These are phyloP conservation scores for Neonectria neomacrospora DNA, from an alignment of 2,329 filamentous ascomycete species.

Conservation along the genomic window DNA sequence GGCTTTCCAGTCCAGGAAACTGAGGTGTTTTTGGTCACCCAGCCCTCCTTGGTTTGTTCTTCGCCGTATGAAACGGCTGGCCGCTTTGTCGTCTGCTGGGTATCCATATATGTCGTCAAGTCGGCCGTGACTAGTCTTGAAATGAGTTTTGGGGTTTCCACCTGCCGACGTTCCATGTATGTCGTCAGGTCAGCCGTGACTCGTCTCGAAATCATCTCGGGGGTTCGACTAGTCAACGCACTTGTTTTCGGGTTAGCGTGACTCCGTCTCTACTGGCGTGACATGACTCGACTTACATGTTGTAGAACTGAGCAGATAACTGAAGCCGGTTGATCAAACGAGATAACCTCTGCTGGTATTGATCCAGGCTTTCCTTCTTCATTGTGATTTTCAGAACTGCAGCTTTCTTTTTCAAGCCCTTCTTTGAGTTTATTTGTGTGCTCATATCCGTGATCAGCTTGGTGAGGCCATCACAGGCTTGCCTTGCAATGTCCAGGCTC, in stretches of 20 bases:
- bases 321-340: constrained; percentile 31
- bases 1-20: not conserved
- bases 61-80: not conserved
- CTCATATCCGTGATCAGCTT: constrained; percentile 30
- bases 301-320: constrained; percentile 32
- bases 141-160: not conserved
- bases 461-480: constrained; percentile 30
- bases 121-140: not conserved
- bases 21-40: no score
- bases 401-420: constrained; percentile 29
- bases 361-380: constrained; percentile 34
- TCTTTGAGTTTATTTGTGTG: constrained; percentile 27
- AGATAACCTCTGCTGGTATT: constrained; percentile 29
- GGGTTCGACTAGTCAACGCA: constrained; percentile 32
- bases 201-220: constrained; percentile 25
- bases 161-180: constrained; percentile 2
- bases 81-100: not conserved
- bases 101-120: not conserved
- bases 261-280: not conserved
- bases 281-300: constrained; percentile 30
- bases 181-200: constrained; percentile 23
- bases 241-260: constrained; percentile 18
- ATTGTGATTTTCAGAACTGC: constrained; percentile 34
- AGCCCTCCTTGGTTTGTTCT: not conserved
- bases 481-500: constrained; percentile 23